These are phyloP conservation scores for Botrytis elliptica DNA, from an alignment of 2,329 filamentous ascomycete species.

Conservation along the genomic window DNA sequence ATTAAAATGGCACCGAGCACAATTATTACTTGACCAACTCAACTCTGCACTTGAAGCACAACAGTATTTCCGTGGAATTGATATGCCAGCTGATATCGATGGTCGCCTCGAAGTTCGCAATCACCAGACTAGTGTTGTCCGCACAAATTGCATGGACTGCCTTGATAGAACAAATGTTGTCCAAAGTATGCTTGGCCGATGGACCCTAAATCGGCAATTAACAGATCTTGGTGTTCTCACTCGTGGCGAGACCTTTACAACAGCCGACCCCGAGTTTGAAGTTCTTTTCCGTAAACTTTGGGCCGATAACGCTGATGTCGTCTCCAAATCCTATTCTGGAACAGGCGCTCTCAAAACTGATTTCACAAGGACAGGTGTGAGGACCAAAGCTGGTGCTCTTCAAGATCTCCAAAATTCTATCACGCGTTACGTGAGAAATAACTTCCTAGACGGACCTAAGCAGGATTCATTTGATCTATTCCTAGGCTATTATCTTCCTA, in stretches of 20 bases:
- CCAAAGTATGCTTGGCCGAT: slow-evolving; percentile 92
- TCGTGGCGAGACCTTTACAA: slow-evolving; percentile 71
- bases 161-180: slow-evolving; percentile 97
- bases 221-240: slow-evolving; percentile 77
- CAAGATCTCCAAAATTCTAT: slow-evolving; percentile 87
- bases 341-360: slow-evolving; percentile 98
- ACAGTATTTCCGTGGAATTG: slow-evolving; percentile 88
- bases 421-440: slow-evolving; percentile 88
- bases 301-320: slow-evolving; percentile 97
- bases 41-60: slow-evolving; percentile 73
- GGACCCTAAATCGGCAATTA: slow-evolving; percentile 84
- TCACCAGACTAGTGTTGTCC: slow-evolving; percentile 83
- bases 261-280: slow-evolving; percentile 79
- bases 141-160: slow-evolving; percentile 99
- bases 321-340: slow-evolving; percentile 88
- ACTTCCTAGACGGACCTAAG: slow-evolving; percentile 88
- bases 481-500: slow-evolving; percentile 79
- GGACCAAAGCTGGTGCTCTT: slow-evolving; percentile 80
- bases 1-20: slow-evolving; percentile 86
- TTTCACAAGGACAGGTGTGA: slow-evolving; percentile 87
- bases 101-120: slow-evolving; percentile 77
- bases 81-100: slow-evolving; percentile 70
- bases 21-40: slow-evolving; percentile 80
- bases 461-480: slow-evolving; percentile 97
- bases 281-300: slow-evolving; percentile 93